These are phyloP conservation scores for Dentipellis sp. DNA, from an alignment of 768 basidiomycete genomes.

Conservation along the genomic window DNA sequence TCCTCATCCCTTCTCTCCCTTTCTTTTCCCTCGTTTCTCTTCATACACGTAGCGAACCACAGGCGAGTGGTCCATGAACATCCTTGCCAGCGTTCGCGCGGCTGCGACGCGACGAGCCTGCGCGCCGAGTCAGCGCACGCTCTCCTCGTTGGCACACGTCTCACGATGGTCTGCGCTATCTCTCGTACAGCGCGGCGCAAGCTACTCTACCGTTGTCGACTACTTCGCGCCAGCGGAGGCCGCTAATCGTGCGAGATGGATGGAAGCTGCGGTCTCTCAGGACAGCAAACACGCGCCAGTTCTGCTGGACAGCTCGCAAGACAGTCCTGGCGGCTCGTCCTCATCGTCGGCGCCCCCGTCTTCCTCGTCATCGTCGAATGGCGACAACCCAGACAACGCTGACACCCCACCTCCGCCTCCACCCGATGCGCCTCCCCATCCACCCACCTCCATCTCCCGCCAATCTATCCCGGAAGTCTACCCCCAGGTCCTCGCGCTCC, in stretches of 20 bases:
- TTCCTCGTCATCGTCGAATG: conserved; percentile 33
- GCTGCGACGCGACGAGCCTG: conserved; percentile 4
- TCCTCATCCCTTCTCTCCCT: background rate
- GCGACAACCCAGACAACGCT: conserved; percentile 25
- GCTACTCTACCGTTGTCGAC: conserved; percentile 3
- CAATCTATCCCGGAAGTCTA: conserved; percentile 86
- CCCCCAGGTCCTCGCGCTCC: conserved; percentile 90
- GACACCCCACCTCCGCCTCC: conserved; percentile 29
- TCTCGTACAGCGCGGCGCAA: background rate
- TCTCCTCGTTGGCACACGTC: background rate
- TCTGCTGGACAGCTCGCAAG: conserved; percentile 5
- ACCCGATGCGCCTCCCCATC: conserved; percentile 26
- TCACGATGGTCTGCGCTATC: background rate
- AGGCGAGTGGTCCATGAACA: background rate
- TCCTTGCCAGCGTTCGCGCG: conserved; percentile 1
- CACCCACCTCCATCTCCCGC: conserved; percentile 60
- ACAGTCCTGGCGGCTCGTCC: conserved; percentile 14
- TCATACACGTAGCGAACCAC: background rate
- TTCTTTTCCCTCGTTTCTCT: background rate
- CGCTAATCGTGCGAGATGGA: background rate
- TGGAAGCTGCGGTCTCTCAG: background rate
- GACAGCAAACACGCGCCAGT: background rate
- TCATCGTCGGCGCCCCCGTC: conserved; percentile 28
- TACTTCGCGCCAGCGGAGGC: background rate
- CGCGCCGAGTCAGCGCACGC: background rate